Base-by-base conservation (phyloP, 768 basidiomycete genomes). In the Candolleomyces eurysporus region DNA sequence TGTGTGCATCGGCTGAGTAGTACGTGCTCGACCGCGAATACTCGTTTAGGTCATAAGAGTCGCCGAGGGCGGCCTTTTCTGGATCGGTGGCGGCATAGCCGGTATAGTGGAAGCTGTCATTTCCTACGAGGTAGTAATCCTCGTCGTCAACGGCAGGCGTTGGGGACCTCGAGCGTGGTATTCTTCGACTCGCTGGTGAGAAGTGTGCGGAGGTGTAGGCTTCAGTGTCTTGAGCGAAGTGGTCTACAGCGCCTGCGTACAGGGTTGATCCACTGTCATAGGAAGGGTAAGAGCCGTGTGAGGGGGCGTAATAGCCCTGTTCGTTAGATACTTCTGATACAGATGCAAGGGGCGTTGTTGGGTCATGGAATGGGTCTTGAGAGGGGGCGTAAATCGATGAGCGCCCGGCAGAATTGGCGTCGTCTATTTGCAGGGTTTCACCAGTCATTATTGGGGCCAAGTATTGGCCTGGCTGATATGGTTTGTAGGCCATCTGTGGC, bases 121-220 rank as follows among this genome's bases (percentile, higher is more conserved):
- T 76, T 9, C 78, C 83, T 5, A 83, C 80, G 19, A 88, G 77
- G 61, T 78, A 79, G 63, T 89, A 90, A 66, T 87, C 88, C 64
- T 90, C 89, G 43, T 90, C 89, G 55, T 90, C 89, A 4, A 82
- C 81, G 9, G 85, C 85, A 10, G 90, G 90, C 4, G 90, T 91
- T 0, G 90, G 89, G 3, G 90, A 92, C 22, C 90, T 85, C 19
- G 90, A 91, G 52, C 88, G 83, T 32, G 87, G 80, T 3, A 79
- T 77, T 6, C 72, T 75, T 65, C 79, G 82, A 1, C 78, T 73
- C 36, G 80, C 73, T 11, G 82, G 82, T 7, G 83, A 75, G 64
- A 79, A 75, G 59, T 80, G 79, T 7, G 86, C 89, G 0, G 89
- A 88, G 9, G 90, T 80, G 64, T 87, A 91, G 2, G 86, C 88